Percentiles rank a stretch among this genome's conserved stretches.
Conservation (phyloP, 805 yeast species). For the Cyberlindnera maclurae region DNA sequence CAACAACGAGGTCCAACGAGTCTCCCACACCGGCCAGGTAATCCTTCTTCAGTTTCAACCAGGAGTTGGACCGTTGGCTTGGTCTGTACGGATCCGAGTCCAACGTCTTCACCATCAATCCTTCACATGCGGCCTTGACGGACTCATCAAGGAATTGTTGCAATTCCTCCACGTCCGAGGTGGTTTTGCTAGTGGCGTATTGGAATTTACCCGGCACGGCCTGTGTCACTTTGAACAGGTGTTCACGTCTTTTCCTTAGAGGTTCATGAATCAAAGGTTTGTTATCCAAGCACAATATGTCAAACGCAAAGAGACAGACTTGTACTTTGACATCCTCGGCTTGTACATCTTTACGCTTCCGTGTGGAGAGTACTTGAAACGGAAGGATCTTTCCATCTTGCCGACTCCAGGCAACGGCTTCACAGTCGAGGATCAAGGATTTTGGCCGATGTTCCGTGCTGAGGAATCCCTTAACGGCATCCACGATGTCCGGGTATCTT, state of each 20-base stretch:
- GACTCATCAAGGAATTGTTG: slow-evolving; percentile 84
- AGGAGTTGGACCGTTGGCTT: slow-evolving; percentile 86
- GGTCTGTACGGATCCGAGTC: slow-evolving; percentile 90
- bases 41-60: slow-evolving; percentile 94
- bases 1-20: slow-evolving; percentile 84
- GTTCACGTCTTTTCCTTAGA: slow-evolving; percentile 60
- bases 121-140: slow-evolving; percentile 87
- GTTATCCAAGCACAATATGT: slow-evolving; percentile 68
- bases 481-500: slow-evolving; percentile 84
- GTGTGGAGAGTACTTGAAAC: slow-evolving; percentile 85
- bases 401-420: slow-evolving; percentile 96
- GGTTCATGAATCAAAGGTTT: slow-evolving; percentile 61
- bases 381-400: slow-evolving; percentile 76
- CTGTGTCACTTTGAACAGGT: slow-evolving; percentile 48
- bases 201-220: slow-evolving; percentile 71
- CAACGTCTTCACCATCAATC: slow-evolving; percentile 88
- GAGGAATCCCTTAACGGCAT: slow-evolving; percentile 56
- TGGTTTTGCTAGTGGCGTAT: slow-evolving; percentile 69
- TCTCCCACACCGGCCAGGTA: slow-evolving; percentile 94
- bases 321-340: slow-evolving; percentile 82
- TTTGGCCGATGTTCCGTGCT: slow-evolving; percentile 22
- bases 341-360: slow-evolving; percentile 90
- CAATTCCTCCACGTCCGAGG: slow-evolving; percentile 65
- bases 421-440: slow-evolving; percentile 83
- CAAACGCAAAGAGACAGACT: slow-evolving; percentile 91